phyloP scores from a whole-genome alignment of 2,329 filamentous ascomycete genomes.

The Nemania bipapillata region DNA sequence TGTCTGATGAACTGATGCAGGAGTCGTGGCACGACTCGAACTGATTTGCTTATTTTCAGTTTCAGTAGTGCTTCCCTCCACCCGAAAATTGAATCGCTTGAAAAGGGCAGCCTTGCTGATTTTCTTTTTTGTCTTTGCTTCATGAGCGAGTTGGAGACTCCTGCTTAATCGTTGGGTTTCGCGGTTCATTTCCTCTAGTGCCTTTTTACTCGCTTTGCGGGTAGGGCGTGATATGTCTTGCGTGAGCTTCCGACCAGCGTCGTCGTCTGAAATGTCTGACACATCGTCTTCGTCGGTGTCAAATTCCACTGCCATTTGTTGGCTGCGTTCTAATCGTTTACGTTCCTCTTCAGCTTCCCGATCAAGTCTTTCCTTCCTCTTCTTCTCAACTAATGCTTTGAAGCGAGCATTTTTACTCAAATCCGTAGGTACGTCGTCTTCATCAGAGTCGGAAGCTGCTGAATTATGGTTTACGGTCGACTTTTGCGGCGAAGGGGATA shows the following conservation, averaged over 20 bases:
- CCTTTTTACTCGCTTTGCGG: constrained; percentile 92
- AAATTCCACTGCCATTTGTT: constrained; percentile 54
- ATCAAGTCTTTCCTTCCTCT: constrained; percentile 75
- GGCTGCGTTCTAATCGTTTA: constrained; percentile 60
- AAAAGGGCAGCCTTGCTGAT: constrained; percentile 85
- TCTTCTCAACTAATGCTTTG: constrained; percentile 76
- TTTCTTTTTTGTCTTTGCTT: constrained; percentile 91
- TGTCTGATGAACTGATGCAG: constrained; percentile 58
- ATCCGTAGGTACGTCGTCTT: constrained; percentile 60
- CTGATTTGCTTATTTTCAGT: constrained; percentile 57
- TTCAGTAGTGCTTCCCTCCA: constrained; percentile 51
- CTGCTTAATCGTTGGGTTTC: constrained; percentile 92
- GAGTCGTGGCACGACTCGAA: constrained; percentile 67
- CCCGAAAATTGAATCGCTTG: constrained; percentile 81
- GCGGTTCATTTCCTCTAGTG: constrained; percentile 90
- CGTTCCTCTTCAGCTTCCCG: constrained; percentile 70
- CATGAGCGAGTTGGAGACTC: constrained; percentile 89
- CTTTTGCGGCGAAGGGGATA: constrained; percentile 60
- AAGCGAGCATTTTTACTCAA: constrained; percentile 68
- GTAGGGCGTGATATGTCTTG: constrained; percentile 74
- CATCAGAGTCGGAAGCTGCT: constrained; percentile 52
- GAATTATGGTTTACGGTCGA: constrained; percentile 43
- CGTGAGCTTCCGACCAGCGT: constrained; percentile 72
- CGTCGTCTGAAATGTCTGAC: constrained; percentile 69
- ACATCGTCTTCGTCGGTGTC: constrained; percentile 68